These are phyloP conservation scores for Prunus salicina DNA, from an alignment of 306 rosid species.

Conservation along the genomic window DNA sequence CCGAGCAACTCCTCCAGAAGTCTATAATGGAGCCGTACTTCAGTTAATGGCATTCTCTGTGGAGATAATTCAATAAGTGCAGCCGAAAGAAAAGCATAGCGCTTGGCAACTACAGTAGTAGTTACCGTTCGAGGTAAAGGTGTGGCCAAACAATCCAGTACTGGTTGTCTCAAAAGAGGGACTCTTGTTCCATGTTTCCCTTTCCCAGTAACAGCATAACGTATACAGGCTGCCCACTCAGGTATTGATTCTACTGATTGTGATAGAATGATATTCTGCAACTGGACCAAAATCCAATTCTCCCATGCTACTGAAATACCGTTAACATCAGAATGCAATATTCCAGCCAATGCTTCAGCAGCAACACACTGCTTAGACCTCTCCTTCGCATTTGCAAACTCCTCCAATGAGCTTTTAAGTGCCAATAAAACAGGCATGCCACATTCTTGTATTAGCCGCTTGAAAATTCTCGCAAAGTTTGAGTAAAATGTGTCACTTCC, in stretches of 20 bases:
- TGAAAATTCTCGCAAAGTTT: constrained; percentile 90
- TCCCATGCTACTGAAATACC: constrained; percentile 87
- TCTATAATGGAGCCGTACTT: constrained; percentile 67
- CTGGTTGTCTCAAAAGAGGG: constrained; percentile 87
- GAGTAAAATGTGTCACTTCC: constrained; percentile 87
- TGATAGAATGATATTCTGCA: constrained; percentile 75
- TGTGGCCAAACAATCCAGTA: constrained; percentile 75
- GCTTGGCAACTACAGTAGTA: constrained; percentile 81
- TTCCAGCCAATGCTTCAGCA: constrained; percentile 97
- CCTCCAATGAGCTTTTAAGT: constrained; percentile 73
- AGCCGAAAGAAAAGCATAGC: constrained; percentile 91
- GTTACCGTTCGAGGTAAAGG: constrained; percentile 86
- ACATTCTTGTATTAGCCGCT: constrained; percentile 93
- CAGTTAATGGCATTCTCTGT: constrained; percentile 74
- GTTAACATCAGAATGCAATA: constrained; percentile 84
- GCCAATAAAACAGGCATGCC: constrained; percentile 77
- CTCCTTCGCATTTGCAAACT: constrained; percentile 85
- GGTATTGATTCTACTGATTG: constrained; percentile 94
- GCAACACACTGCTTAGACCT: constrained; percentile 99
- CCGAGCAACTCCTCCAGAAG: constrained; percentile 85
- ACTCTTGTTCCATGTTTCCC: constrained; percentile 86
- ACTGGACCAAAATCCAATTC: constrained; percentile 79
- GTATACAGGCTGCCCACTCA: constrained; percentile 95
- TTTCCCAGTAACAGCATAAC: constrained; percentile 97
- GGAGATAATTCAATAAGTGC: constrained; percentile 92